Base-by-base conservation (phyloP, 164 flowering plant species). In the Vitis cinerea region DNA sequence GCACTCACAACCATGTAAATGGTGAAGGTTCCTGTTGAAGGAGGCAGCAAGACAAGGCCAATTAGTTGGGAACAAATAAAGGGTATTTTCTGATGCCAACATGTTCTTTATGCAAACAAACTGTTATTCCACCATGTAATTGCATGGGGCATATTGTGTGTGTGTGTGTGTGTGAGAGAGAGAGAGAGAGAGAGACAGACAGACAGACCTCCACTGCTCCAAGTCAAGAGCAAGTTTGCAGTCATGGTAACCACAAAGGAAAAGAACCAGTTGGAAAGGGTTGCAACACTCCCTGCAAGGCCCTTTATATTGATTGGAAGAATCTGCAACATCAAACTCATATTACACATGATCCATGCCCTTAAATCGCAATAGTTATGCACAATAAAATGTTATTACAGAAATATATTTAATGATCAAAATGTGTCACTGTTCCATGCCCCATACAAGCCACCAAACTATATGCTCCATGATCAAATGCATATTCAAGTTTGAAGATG, bases 201-300 rank as follows among this genome's bases (percentile, higher is more conserved):
- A 60, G 65, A 58, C 58, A 16, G 10, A 89, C 93, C 91, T 86
- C 84, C 93, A 62, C 61, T 77, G 71, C 88, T 89, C 91, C 93
- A 89, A 51, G 59, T 67, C 55, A 89, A 66, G 49, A 89, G 80
- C 70, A 87, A 64, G 63, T 88, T 88, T 9, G 91, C 91, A 64
- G 91, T 87, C 91, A 87, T 78, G 53, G 93, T 89, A 47, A 89
- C 74, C 51, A 78, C 59, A 81, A 82, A 89, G 11, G 90, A 74
- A 30, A 23, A 23, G 27, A 23, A 23, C 27, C 91, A 89, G 67
- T 89, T 89, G 67, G 75, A 72, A 62, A 89, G 80, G 50, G 93
- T 92, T 37, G 99, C 99, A 27, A 82, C 63, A 71, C 98, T 92
- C 71, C 98, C 99, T 61, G 93, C 99, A 60, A 94, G 92, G 13